Percentiles rank a stretch among this genome's conserved stretches.
These are phyloP conservation scores for Rosa chinensis DNA, from an alignment of 306 rosid genomes.

Conservation along the genomic window DNA sequence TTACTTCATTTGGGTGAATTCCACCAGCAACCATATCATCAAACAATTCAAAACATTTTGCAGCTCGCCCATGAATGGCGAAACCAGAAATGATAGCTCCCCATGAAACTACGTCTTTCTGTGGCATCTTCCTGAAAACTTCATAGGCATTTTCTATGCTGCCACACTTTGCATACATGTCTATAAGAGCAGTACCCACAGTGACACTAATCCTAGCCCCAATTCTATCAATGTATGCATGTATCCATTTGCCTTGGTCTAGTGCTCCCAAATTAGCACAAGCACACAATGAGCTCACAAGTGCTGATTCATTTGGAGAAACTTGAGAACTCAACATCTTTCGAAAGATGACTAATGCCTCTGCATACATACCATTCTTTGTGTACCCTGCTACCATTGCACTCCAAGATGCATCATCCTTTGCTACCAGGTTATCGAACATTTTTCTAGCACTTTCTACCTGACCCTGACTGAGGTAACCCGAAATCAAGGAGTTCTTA, in stretches of 20 bases:
- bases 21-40: conserved; percentile 42
- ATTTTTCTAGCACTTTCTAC: conserved; percentile 34
- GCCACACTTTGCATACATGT: conserved; percentile 61
- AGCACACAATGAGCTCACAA: conserved; percentile 50
- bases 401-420: conserved; percentile 57
- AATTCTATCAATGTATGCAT: conserved; percentile 23
- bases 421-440: conserved; percentile 35
- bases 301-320: conserved; percentile 41
- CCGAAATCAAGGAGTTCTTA: conserved; percentile 44
- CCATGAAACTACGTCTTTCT: conserved; percentile 46
- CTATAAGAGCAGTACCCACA: conserved; percentile 45
- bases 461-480: conserved; percentile 40
- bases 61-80: conserved; percentile 34
- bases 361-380: conserved; percentile 33
- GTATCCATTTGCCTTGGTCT: conserved; percentile 46
- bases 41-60: conserved; percentile 38
- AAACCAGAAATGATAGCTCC: conserved; percentile 51
- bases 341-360: conserved; percentile 34
- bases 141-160: conserved; percentile 35
- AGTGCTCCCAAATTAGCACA: conserved; percentile 47
- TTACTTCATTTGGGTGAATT: conserved; percentile 37
- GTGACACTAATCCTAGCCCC: conserved; percentile 20
- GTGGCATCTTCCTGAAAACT: conserved; percentile 32
- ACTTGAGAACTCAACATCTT: conserved; percentile 35
- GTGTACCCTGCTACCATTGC: conserved; percentile 45